phyloP scores from a whole-genome alignment of 2,329 filamentous ascomycete species.

The Ramichloridium luteum region DNA sequence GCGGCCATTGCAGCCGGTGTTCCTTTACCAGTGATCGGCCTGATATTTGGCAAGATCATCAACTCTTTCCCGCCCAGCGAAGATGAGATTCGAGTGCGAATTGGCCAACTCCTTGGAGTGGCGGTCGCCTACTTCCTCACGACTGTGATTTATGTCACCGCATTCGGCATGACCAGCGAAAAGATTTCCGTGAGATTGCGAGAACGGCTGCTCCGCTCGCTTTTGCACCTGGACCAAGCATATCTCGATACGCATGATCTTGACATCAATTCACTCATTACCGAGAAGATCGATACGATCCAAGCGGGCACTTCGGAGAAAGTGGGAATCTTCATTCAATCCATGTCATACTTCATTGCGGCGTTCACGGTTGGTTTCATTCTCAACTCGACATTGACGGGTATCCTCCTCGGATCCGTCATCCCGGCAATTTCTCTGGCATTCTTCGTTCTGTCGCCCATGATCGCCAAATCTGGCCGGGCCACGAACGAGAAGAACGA shows the following conservation, averaged over 20 bases:
- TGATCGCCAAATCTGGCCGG: constrained; percentile 30
- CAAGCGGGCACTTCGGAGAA: constrained; percentile 37
- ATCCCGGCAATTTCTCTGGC: constrained; percentile 37
- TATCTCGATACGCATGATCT: constrained; percentile 41
- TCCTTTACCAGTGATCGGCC: constrained; percentile 31
- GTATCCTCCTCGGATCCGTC: constrained; percentile 33
- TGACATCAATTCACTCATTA: constrained; percentile 36
- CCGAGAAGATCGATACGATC: constrained; percentile 35
- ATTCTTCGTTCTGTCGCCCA: constrained; percentile 31
- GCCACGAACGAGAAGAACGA: constrained; percentile 28
- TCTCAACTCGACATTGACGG: constrained; percentile 31
- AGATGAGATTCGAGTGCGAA: constrained; percentile 29
- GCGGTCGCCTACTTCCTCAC: constrained; percentile 38
- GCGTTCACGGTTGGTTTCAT: constrained; percentile 36
- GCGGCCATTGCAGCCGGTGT: constrained; percentile 29
- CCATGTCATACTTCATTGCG: constrained; percentile 34
- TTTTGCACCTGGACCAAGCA: constrained; percentile 39
- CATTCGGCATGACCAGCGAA: constrained; percentile 40
- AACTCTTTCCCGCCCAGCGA: constrained; percentile 38
- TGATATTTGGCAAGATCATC: constrained; percentile 38
- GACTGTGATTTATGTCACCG: constrained; percentile 38
- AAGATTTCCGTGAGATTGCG: constrained; percentile 37
- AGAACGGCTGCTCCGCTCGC: constrained; percentile 34
- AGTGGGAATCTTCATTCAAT: constrained; percentile 35
- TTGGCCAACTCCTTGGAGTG: constrained; percentile 33